Conservation (phyloP, 495 filamentous ascomycete genomes). For the Penicillium silybi region DNA sequence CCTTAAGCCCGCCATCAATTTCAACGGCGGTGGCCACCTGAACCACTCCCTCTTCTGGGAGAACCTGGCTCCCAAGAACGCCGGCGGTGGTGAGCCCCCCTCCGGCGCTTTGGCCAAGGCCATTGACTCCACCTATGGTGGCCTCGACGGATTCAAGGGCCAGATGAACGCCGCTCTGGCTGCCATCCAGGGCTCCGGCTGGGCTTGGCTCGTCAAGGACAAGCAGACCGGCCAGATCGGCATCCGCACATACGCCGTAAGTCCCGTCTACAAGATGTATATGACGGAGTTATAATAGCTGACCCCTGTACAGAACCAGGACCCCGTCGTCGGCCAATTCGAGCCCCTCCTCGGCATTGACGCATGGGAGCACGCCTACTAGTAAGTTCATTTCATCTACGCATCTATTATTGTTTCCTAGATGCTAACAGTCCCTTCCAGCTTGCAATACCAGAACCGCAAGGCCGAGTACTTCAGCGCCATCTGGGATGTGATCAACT, state of each 20-base stretch:
- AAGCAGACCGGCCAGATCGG: slow-evolving; percentile 66
- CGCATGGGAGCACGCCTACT: slow-evolving; percentile 93
- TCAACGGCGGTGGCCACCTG: slow-evolving; percentile 91
- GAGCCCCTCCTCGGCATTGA: slow-evolving; percentile 87
- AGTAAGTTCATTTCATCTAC: slow-evolving; percentile 38
- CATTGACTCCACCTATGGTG: slow-evolving; percentile 75
- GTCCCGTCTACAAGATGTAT: slow-evolving; percentile 8
- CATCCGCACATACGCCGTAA: slow-evolving; percentile 72
- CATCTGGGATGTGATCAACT: slow-evolving; percentile 98
- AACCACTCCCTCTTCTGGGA: slow-evolving; percentile 95
- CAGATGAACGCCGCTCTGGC: slow-evolving; percentile 75
- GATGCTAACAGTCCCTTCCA: slow-evolving; percentile 44
- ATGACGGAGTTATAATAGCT: slow-evolving; percentile 2
- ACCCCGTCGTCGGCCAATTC: slow-evolving; percentile 85
- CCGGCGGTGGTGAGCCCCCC: slow-evolving; percentile 72
- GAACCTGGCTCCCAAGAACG: slow-evolving; percentile 73
- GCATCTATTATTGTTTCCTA: not conserved
- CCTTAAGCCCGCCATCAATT: slow-evolving; percentile 86
- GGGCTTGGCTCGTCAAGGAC: slow-evolving; percentile 92
- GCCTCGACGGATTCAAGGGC: slow-evolving; percentile 67
- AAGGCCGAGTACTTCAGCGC: slow-evolving; percentile 98
- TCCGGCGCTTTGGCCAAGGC: slow-evolving; percentile 60
- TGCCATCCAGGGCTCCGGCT: slow-evolving; percentile 90
- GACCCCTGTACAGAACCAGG: slow-evolving; percentile 63
- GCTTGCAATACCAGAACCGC: slow-evolving; percentile 95